phyloP scores from a whole-genome alignment of 1,284 basidiomycete species.

The Ceratobasidium sp. region DNA sequence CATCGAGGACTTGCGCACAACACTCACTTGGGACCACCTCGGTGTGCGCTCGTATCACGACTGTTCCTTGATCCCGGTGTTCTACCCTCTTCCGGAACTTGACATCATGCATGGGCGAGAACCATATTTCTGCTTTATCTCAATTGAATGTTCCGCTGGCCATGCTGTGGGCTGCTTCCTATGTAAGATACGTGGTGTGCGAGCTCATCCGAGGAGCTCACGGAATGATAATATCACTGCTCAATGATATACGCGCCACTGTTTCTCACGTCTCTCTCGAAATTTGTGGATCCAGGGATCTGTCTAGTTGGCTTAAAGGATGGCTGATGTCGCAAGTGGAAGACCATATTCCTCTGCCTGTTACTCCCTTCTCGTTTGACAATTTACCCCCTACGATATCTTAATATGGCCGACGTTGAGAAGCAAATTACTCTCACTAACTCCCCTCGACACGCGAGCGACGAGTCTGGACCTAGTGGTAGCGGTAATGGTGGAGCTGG shows the following conservation, averaged over 20 bases:
- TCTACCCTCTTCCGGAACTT: neutral
- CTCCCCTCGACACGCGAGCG: neutral
- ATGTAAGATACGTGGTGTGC: neutral
- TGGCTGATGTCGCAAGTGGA: neutral
- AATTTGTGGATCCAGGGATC: neutral
- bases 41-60: neutral
- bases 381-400: neutral
- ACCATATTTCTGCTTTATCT: slow-evolving; percentile 15
- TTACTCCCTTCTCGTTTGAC: neutral
- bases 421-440: slow-evolving; percentile 3
- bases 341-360: slow-evolving; percentile 7
- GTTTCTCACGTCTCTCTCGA: slow-evolving; percentile 9
- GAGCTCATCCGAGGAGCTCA: slow-evolving; percentile 7
- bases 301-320: neutral
- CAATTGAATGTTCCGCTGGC: slow-evolving; percentile 9
- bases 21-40: neutral
- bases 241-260: neutral
- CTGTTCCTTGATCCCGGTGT: neutral
- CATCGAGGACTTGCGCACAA: slow-evolving; percentile 3
- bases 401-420: slow-evolving; percentile 26
- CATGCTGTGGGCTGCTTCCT: slow-evolving; percentile 5
- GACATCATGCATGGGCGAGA: slow-evolving; percentile 9
- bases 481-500: neutral
- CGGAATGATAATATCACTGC: neutral
- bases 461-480: slow-evolving; percentile 10